phyloP scores from a whole-genome alignment of 2,329 filamentous ascomycete species.

The Aspergillus neoniger region DNA sequence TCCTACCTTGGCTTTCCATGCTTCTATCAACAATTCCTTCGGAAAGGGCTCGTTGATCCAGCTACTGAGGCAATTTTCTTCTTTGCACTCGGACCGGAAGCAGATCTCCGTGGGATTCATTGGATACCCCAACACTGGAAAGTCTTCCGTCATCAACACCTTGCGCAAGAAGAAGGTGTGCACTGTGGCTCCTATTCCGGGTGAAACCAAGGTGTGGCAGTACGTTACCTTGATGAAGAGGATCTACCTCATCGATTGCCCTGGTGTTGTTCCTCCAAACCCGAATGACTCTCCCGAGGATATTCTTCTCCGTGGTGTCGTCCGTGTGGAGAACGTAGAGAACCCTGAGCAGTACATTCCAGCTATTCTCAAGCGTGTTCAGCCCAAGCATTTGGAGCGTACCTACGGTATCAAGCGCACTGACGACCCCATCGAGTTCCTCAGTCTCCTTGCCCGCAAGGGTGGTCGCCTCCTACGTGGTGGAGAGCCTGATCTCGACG shows the following conservation, averaged over 20 bases:
- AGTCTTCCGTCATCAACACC: conserved; percentile 96
- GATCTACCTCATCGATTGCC: conserved; percentile 94
- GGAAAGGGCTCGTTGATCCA: conserved; percentile 94
- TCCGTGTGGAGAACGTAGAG: conserved; percentile 92
- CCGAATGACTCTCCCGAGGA: conserved; percentile 81
- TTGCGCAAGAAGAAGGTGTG: conserved; percentile 92
- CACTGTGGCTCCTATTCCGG: conserved; percentile 89
- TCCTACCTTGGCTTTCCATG: conserved; percentile 92
- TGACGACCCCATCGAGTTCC: conserved; percentile 74
- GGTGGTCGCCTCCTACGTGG: conserved; percentile 82
- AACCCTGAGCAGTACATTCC: conserved; percentile 95
- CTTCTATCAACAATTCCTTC: conserved; percentile 92
- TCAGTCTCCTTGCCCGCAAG: conserved; percentile 85
- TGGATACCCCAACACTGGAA: conserved; percentile 90
- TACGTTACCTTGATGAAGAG: conserved; percentile 95
- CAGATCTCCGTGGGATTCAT: conserved; percentile 92
- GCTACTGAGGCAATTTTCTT: conserved; percentile 87
- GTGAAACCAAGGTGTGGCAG: conserved; percentile 97
- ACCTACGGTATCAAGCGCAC: conserved; percentile 88
- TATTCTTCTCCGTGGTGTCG: conserved; percentile 85
- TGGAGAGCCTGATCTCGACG: conserved; percentile 92
- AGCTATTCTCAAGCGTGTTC: conserved; percentile 76
- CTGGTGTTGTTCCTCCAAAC: conserved; percentile 91
- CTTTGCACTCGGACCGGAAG: conserved; percentile 84
- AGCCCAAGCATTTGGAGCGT: conserved; percentile 83